Conservation (phyloP, 208 protist species). For the Entamoeba dispar region DNA sequence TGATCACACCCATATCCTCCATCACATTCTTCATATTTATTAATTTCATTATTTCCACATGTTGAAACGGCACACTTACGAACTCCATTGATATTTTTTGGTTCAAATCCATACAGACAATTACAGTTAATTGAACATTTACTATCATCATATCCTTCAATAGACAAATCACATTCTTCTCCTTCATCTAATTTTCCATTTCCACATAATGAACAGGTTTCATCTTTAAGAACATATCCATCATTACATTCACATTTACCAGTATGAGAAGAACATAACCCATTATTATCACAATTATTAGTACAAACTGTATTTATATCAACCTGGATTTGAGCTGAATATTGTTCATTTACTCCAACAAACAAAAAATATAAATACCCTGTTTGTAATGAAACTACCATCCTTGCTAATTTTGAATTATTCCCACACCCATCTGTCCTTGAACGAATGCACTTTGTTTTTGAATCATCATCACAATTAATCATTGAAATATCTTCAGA, state of each 20-base stretch:
- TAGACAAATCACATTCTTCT: neutral
- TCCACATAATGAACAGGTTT: neutral
- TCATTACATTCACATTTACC: neutral
- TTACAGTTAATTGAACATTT: neutral
- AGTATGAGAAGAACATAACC: neutral
- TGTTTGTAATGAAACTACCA: neutral
- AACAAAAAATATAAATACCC: neutral
- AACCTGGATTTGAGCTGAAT: neutral
- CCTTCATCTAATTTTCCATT: neutral
- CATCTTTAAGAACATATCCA: neutral
- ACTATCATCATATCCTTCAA: neutral
- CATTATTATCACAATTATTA: neutral
- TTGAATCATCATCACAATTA: neutral
- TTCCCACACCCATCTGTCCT: neutral
- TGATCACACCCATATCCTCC: neutral
- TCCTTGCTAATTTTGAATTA: neutral
- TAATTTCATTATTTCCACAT: neutral
- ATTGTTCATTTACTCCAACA: neutral
- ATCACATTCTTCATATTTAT: neutral
- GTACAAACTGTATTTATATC: neutral
- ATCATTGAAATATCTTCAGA: neutral
- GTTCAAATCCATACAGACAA: neutral
- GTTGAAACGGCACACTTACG: neutral
- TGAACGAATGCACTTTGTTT: neutral
- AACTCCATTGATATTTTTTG: neutral